Evolutionary conservation across 805 yeast species (phyloP).

Genomic region (Nakazawaea laoshanensis): DNA sequence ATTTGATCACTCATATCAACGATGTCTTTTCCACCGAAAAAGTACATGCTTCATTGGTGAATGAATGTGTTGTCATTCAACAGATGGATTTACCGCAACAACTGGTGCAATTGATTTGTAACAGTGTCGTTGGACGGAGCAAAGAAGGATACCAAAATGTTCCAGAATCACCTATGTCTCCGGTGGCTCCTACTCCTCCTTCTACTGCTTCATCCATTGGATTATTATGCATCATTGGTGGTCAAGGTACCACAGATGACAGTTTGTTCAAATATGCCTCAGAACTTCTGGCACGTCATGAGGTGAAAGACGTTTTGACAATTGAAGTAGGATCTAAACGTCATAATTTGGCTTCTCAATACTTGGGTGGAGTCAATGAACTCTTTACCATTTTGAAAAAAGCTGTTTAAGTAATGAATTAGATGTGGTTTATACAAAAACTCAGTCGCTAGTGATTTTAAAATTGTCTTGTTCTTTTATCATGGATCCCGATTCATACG

Average conservation of each 20-base stretch:
- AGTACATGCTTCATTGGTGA: constrained; percentile 71
- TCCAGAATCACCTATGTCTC: constrained; percentile 15
- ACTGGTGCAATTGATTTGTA: constrained; percentile 46
- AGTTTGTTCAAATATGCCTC: constrained; percentile 51
- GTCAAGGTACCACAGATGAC: constrained; percentile 62
- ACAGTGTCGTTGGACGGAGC: constrained; percentile 21
- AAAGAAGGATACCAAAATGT: constrained; percentile 10
- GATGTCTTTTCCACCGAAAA: constrained; percentile 56
- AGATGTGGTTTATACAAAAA: neutral
- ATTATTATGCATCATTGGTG: constrained; percentile 53
- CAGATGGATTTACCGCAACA: constrained; percentile 48
- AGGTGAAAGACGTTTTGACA: constrained; percentile 42
- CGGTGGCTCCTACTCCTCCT: constrained; percentile 14
- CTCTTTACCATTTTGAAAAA: constrained; percentile 41
- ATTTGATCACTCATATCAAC: constrained; percentile 76
- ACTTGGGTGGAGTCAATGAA: constrained; percentile 64
- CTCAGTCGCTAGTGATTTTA: neutral
- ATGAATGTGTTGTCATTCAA: constrained; percentile 64
- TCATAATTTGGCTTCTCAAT: constrained; percentile 52
- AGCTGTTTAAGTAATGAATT: no score
- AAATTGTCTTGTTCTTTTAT: neutral
- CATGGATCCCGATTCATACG: neutral
- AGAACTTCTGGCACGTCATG: constrained; percentile 25
- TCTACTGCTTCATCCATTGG: constrained; percentile 19
- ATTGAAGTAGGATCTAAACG: constrained; percentile 49